Evolutionary conservation across 768 basidiomycete species (phyloP).

Genomic region (Collybia sp.): DNA sequence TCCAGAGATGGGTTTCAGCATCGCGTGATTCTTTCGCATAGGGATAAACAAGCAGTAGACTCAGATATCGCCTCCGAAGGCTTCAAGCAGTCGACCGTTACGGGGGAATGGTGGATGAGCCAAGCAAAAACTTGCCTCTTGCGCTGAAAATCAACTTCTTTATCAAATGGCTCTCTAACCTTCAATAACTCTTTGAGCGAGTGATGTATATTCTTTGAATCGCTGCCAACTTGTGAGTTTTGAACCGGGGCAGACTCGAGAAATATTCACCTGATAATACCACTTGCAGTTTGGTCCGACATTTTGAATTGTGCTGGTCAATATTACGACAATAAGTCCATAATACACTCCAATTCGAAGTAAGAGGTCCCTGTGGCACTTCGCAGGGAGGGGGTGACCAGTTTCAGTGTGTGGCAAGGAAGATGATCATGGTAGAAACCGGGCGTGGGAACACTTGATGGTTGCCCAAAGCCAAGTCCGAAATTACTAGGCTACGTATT

Average conservation of each 20-base stretch:
- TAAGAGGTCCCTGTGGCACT: not conserved
- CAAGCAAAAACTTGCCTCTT: slow-evolving; percentile 60
- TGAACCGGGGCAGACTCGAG: slow-evolving; percentile 11
- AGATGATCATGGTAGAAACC: not conserved
- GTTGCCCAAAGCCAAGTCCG: not conserved
- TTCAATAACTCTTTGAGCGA: slow-evolving; percentile 73
- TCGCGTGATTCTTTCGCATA: slow-evolving; percentile 72
- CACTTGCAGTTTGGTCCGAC: slow-evolving; percentile 36
- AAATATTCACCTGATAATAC: slow-evolving; percentile 36
- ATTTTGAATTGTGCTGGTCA: slow-evolving; percentile 21
- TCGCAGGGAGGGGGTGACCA: not conserved
- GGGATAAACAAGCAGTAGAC: slow-evolving; percentile 63
- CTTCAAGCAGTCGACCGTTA: slow-evolving; percentile 28
- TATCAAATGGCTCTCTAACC: slow-evolving; percentile 74
- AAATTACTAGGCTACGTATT: not conserved
- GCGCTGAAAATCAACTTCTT: slow-evolving; percentile 80
- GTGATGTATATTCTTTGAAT: slow-evolving; percentile 74
- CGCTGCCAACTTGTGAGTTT: slow-evolving; percentile 37
- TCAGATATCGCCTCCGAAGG: slow-evolving; percentile 66
- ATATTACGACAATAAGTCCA: slow-evolving; percentile 23
- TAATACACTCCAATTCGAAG: slow-evolving; percentile 14
- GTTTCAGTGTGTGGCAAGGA: not conserved
- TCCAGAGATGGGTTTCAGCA: slow-evolving; percentile 84
- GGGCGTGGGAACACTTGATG: not conserved
- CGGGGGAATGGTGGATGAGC: slow-evolving; percentile 8